Evolutionary conservation across 257 asterid genomes (phyloP).

Genomic region (Gentiana macrophylla): DNA sequence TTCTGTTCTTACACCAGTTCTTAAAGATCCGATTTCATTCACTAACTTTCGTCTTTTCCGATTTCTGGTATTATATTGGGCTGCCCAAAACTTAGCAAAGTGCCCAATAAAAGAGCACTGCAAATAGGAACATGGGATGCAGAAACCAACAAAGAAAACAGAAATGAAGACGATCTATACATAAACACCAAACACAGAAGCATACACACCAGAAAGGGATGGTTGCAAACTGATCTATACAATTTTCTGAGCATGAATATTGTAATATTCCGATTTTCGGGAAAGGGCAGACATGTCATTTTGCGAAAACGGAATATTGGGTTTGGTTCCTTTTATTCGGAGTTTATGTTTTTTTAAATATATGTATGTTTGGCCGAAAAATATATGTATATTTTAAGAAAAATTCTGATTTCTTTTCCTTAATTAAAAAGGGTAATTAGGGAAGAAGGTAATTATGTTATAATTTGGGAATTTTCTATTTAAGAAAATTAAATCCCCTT

Average conservation of each 20-base stretch:
- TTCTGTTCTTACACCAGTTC: constrained; percentile 28
- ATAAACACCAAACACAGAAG: constrained; percentile 53
- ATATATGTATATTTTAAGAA: no score
- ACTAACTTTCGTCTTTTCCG: constrained; percentile 42
- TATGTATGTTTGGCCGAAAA: no score
- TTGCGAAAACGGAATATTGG: no score
- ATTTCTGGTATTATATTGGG: constrained; percentile 57
- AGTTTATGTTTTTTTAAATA: no score
- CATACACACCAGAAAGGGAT: constrained; percentile 64
- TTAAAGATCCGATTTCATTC: constrained; percentile 26
- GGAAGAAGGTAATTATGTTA: no score
- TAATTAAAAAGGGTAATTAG: no score
- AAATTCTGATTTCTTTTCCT: no score
- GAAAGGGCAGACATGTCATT: no score
- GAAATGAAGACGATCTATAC: constrained; percentile 61
- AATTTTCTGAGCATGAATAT: constrained; percentile 36
- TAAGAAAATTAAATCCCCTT: no score
- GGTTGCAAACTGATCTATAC: constrained; percentile 48
- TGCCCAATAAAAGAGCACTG: constrained; percentile 84
- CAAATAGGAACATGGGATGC: constrained; percentile 71
- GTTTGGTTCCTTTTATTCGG: no score
- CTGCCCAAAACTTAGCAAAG: constrained; percentile 75
- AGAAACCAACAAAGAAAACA: constrained; percentile 65
- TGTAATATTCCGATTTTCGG: constrained; percentile 23
- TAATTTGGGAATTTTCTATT: no score